Percentiles rank a stretch among this genome's conserved stretches.
phyloP scores from a whole-genome alignment of 257 asterid genomes.

The Nicotiana sylvestris region DNA sequence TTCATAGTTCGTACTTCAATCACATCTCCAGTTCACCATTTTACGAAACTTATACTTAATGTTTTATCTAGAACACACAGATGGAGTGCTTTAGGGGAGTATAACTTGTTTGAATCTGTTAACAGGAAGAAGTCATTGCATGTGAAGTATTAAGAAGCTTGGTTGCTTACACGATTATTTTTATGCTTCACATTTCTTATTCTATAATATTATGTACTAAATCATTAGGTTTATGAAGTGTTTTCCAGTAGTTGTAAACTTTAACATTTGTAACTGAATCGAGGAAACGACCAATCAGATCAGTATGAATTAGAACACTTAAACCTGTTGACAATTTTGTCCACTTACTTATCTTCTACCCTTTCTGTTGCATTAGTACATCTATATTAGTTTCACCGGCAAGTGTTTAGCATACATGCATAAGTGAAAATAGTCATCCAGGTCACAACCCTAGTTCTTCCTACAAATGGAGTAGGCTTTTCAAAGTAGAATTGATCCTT shows the following conservation, averaged over 20 bases:
- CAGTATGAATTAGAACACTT: not conserved
- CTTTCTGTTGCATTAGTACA: not conserved
- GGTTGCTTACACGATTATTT: not conserved
- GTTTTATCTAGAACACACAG: not conserved
- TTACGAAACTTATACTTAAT: not conserved
- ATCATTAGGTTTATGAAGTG: not conserved
- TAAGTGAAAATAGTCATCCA: constrained; percentile 5
- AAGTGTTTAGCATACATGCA: not conserved
- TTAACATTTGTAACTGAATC: constrained; percentile 2
- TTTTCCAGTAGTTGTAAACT: not conserved
- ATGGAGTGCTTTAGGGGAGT: not conserved
- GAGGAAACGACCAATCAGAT: not conserved
- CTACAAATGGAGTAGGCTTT: not conserved
- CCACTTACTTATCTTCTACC: not conserved
- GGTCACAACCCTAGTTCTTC: not conserved
- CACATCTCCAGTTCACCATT: not conserved
- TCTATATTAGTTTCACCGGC: not conserved
- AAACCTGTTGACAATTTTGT: not conserved
- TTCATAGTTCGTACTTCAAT: not conserved
- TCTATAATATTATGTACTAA: not conserved
- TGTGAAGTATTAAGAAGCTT: not conserved
- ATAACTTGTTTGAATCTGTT: not conserved
- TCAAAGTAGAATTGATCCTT: not conserved
- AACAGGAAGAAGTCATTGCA: not conserved
- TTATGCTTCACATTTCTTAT: not conserved